phyloP scores from a whole-genome alignment of 2,329 filamentous ascomycete genomes.

The Phyllosticta citriasiana region DNA sequence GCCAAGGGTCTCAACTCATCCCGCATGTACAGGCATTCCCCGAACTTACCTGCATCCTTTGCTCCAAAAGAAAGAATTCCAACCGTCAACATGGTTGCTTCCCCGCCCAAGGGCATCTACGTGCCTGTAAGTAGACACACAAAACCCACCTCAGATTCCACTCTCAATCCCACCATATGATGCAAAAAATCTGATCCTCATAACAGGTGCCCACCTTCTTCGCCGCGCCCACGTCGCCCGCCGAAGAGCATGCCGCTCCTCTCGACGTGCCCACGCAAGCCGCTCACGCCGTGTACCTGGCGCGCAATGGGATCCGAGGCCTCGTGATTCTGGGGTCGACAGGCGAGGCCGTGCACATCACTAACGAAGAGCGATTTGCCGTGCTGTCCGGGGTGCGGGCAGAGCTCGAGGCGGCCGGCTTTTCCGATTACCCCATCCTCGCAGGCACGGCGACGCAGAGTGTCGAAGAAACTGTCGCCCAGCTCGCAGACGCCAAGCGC shows the following conservation, averaged over 20 bases:
- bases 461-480: conserved; percentile 46
- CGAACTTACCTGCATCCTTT: no score
- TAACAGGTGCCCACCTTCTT: conserved; percentile 48
- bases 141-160: neutral
- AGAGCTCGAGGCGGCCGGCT: conserved; percentile 43
- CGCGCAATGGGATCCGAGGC: conserved; percentile 44
- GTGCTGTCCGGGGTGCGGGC: conserved; percentile 41
- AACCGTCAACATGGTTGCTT: neutral
- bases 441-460: conserved; percentile 49
- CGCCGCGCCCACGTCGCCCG: conserved; percentile 24
- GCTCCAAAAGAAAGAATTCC: neutral
- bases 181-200: neutral
- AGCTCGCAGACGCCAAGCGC: conserved; percentile 40
- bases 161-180: neutral
- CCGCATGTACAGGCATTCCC: no score
- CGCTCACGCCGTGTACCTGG: conserved; percentile 47
- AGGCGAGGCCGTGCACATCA: conserved; percentile 49
- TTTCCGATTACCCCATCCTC: conserved; percentile 45
- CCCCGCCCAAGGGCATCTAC: conserved; percentile 11
- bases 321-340: conserved; percentile 50
- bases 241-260: conserved; percentile 12
- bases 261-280: conserved; percentile 46
- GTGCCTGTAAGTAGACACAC: conserved; percentile 8
- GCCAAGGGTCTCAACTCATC: no score
- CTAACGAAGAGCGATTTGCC: conserved; percentile 39